Evolutionary conservation across 495 filamentous ascomycete genomes (phyloP), one percentile per base, ranked within the genome.

Genomic region (Aspergillus bridgeri): DNA sequence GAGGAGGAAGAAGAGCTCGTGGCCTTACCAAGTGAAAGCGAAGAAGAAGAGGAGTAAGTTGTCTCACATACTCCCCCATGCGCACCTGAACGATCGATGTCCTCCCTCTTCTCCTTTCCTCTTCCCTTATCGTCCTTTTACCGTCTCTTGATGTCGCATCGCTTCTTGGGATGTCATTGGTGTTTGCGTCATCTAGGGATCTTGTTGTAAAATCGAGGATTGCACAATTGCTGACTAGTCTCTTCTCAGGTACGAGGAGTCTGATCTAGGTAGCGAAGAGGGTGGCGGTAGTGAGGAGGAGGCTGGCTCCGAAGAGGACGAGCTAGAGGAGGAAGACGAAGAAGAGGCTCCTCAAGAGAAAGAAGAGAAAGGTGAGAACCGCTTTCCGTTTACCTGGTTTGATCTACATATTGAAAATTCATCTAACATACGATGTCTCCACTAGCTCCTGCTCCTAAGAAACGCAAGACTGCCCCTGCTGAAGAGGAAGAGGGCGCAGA

Each of bases 21-120:
- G 59, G 80, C 82, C 21, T 80, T 86, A 22, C 83, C 83, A 43
- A 82, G 79, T 47, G 83, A 78, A 45, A 83, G 80, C 43, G 82
- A 83, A 62, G 82, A 84, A 59, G 83, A 86, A 74, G 83, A 85
- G 67, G 83, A 85, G 83, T 85, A 75, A 81, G 82, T 76, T 19
- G 5, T 45, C 7, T 6, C 11, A 38, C 11, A 38, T 38, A 38
- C 33, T 38, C 3, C 27, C 1, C 6, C 27, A 38, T 38, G 33
- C 33, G 33, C 33, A 3, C 9, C 33, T n/a, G n/a, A n/a, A n/a
- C n/a, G n/a, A n/a, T n/a, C n/a, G n/a, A n/a, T n/a, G n/a, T n/a
- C n/a, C n/a, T n/a, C n/a, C n/a, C n/a, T n/a, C n/a, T n/a, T n/a
- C n/a, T n/a, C n/a, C n/a, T n/a, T n/a, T n/a, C n/a, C 54, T 20